phyloP scores from a whole-genome alignment of 2,329 filamentous ascomycete species.

The Trichoderma aggressivum region DNA sequence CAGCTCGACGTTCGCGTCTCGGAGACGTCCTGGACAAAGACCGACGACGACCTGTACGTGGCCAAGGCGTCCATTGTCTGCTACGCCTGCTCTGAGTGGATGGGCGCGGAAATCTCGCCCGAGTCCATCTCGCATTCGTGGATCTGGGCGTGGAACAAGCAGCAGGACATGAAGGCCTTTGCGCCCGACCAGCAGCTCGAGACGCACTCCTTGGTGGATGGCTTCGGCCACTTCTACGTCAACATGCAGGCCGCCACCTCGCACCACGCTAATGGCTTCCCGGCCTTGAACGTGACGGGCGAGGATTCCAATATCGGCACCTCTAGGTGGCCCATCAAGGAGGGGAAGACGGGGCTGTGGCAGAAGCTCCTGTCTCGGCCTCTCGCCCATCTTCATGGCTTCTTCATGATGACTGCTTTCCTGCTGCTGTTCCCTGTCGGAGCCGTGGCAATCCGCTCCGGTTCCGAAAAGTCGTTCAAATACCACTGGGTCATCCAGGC shows the following conservation, averaged over 20 bases:
- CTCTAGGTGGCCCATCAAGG: slow-evolving; percentile 16
- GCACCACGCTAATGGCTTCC: slow-evolving; percentile 14
- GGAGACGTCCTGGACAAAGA: slow-evolving; percentile 17
- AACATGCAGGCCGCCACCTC: slow-evolving; percentile 22
- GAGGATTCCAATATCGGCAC: slow-evolving; percentile 9
- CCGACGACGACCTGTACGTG: not conserved
- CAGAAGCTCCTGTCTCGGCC: not conserved
- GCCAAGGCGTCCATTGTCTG: slow-evolving; percentile 23
- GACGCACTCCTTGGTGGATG: slow-evolving; percentile 19
- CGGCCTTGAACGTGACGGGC: slow-evolving; percentile 1
- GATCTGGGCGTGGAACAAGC: slow-evolving; percentile 28
- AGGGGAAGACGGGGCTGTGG: not conserved
- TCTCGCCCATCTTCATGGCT: slow-evolving; percentile 19
- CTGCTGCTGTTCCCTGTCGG: slow-evolving; percentile 21
- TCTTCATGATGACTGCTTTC: slow-evolving; percentile 22
- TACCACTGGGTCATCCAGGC: slow-evolving; percentile 24
- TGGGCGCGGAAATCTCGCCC: slow-evolving; percentile 20
- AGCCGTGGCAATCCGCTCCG: slow-evolving; percentile 21
- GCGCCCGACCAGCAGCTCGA: slow-evolving; percentile 16
- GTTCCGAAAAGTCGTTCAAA: slow-evolving; percentile 19
- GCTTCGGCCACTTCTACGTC: slow-evolving; percentile 23
- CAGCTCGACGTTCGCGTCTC: slow-evolving; percentile 20
- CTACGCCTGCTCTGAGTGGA: slow-evolving; percentile 27
- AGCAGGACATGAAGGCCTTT: slow-evolving; percentile 23
- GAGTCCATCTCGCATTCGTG: slow-evolving; percentile 25